These are phyloP conservation scores for Serendipita sp. DNA, from an alignment of 768 basidiomycete species.

Conservation along the genomic window DNA sequence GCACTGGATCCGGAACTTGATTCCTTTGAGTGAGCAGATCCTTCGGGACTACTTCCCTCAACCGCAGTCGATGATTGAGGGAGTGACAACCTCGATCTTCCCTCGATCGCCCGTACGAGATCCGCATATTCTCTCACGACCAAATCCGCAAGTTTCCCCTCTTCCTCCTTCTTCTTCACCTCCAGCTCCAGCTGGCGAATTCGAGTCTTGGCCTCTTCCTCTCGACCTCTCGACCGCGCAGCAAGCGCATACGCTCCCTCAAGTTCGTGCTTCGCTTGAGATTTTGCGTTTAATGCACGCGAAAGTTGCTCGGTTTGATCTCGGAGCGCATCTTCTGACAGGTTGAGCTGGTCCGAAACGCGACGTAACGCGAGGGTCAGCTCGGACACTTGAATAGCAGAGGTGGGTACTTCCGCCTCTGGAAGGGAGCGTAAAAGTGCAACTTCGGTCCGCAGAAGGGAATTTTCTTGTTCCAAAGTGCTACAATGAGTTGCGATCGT, in stretches of 20 bases:
- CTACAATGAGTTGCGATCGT: constrained; percentile 20
- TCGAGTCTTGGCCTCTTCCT: constrained; percentile 36
- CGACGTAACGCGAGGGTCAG: constrained; percentile 54
- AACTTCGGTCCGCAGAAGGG: constrained; percentile 39
- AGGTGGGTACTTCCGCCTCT: constrained; percentile 22
- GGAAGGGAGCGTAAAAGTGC: constrained; percentile 38
- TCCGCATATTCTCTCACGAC: constrained; percentile 61
- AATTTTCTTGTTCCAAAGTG: constrained; percentile 45
- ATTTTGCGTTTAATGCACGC: constrained; percentile 28
- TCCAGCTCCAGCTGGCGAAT: constrained; percentile 30
- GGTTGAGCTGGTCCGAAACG: constrained; percentile 49
- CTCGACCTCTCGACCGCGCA: constrained; percentile 36
- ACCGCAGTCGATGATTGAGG: background rate
- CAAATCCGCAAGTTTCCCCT: constrained; percentile 39
- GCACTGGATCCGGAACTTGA: background rate
- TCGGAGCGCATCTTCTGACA: constrained; percentile 41
- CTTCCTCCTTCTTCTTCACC: constrained; percentile 37
- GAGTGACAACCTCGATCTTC: constrained; percentile 20
- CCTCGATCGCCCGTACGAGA: constrained; percentile 51
- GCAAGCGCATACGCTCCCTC: constrained; percentile 43
- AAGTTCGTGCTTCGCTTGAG: constrained; percentile 26
- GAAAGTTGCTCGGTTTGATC: constrained; percentile 34
- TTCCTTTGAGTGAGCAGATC: constrained; percentile 11
- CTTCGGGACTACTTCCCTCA: background rate
- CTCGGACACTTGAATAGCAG: constrained; percentile 29